These are phyloP conservation scores for Venustampulla echinocandica DNA, from an alignment of 495 filamentous ascomycete genomes.

Conservation along the genomic window DNA sequence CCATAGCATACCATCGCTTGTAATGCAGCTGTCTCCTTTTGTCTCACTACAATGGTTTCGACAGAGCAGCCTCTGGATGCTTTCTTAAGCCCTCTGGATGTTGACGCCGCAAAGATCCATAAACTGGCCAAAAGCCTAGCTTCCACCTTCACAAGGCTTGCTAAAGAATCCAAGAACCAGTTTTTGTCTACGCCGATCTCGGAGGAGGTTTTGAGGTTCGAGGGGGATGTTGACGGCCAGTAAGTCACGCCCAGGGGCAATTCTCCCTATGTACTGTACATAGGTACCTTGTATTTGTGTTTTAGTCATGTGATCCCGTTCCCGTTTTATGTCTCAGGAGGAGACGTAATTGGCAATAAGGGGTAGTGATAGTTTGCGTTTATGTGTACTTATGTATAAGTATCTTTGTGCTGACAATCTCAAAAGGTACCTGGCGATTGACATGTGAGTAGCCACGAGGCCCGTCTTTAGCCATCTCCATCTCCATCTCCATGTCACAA, in stretches of 20 bases:
- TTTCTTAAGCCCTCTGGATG: slow-evolving; percentile 36
- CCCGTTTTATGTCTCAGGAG: background rate
- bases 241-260: slow-evolving; percentile 23
- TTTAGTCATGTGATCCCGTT: background rate
- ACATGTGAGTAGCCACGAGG: slow-evolving; percentile 63
- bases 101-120: slow-evolving; percentile 41
- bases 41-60: slow-evolving; percentile 21
- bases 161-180: slow-evolving; percentile 57
- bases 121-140: slow-evolving; percentile 54
- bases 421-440: slow-evolving; percentile 61
- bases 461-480: too few species aligned
- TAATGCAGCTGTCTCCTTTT: background rate
- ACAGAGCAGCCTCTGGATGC: slow-evolving; percentile 25
- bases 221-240: slow-evolving; percentile 51
- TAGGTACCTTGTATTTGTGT: background rate
- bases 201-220: slow-evolving; percentile 43
- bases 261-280: background rate
- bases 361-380: background rate
- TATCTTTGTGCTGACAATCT: slow-evolving; percentile 7
- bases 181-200: slow-evolving; percentile 76
- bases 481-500: background rate
- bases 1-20: background rate
- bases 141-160: slow-evolving; percentile 52
- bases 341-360: background rate
- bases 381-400: background rate